Base-by-base conservation (phyloP, 2,329 filamentous ascomycete genomes). In the Aurifilum marmelostoma region DNA sequence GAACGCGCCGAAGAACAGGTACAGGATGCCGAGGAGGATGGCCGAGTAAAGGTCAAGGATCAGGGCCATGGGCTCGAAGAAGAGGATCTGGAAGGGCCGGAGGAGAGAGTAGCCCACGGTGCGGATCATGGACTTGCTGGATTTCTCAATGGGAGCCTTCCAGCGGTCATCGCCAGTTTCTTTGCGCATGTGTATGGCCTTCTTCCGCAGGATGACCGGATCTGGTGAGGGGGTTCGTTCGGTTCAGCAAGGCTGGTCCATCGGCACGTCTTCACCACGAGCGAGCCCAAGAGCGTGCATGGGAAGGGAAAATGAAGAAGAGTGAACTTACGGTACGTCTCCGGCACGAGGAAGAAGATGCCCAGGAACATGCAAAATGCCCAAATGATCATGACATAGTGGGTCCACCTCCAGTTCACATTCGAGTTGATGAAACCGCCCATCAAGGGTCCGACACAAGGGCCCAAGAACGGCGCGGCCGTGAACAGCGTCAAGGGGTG, bases 1-100 rank as follows among this genome's bases (percentile, higher is more conserved):
- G 75, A 97, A 97, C 0, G 94, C 93, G 27, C 93, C 93, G 77
- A 97, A 97, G 82, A 97, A 97, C 52, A 97, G 87, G 77, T 97
- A 97, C 2, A 97, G 81, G 59, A 97, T 91, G 6, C 94, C 94
- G 9, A 97, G 84, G n/a, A 97, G 82, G 66, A 97, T 88, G 52
- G 93, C 93, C 0, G 92, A 92, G 74, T 94, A 92, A 29, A 96
- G 80, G 79, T 93, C 96, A 34, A 97, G 88, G 73, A 89, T 89
- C 68, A 96, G 82, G 70, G 90, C 92, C 93, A 97, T 97, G 72
- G 92, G 92, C 81, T 97, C 93, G 66, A 92, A 86, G 63, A 90
- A 79, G 67, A 97, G 85, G 7, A 97, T 86, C 79, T 96, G 88
- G 76, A 96, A 92, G 7, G 93, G 93, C n/a, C 89, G 85, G 65